Conservation (phyloP, 257 asterid genomes). For the Capsicum chinense region DNA sequence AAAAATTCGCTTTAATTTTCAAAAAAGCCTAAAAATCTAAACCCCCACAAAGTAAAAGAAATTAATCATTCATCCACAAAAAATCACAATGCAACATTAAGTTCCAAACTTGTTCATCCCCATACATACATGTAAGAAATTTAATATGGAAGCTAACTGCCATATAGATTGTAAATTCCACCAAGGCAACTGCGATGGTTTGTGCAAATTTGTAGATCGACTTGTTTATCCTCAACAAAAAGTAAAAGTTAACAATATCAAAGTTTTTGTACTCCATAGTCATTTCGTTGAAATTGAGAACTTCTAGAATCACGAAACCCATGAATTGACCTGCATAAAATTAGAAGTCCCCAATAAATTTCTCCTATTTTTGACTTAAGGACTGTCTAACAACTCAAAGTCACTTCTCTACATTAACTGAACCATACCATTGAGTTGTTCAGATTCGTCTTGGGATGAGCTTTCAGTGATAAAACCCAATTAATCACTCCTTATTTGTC, state of each 20-base stretch:
- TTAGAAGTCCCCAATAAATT: neutral
- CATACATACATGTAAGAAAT: slow-evolving; percentile 85
- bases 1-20: slow-evolving; percentile 85
- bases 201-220: slow-evolving; percentile 42
- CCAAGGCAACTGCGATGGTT: slow-evolving; percentile 83
- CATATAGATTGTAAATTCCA: slow-evolving; percentile 91
- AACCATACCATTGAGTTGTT: slow-evolving; percentile 62
- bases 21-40: slow-evolving; percentile 89
- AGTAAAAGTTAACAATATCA: slow-evolving; percentile 27
- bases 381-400: slow-evolving; percentile 28
- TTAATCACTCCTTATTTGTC: slow-evolving; percentile 67
- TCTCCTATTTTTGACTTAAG: slow-evolving; percentile 19
- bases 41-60: slow-evolving; percentile 33
- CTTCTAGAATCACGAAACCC: slow-evolving; percentile 98
- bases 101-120: neutral
- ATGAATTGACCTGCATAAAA: slow-evolving; percentile 46
- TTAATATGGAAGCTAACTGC: slow-evolving; percentile 93
- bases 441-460: slow-evolving; percentile 59
- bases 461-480: slow-evolving; percentile 93
- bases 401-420: slow-evolving; percentile 14
- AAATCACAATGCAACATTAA: neutral
- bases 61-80: slow-evolving; percentile 29
- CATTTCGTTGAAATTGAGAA: slow-evolving; percentile 69
- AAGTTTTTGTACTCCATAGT: slow-evolving; percentile 52
- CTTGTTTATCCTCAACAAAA: neutral